These are phyloP conservation scores for Cladosporium halotolerans DNA, from an alignment of 2,329 filamentous ascomycete genomes.

Conservation along the genomic window DNA sequence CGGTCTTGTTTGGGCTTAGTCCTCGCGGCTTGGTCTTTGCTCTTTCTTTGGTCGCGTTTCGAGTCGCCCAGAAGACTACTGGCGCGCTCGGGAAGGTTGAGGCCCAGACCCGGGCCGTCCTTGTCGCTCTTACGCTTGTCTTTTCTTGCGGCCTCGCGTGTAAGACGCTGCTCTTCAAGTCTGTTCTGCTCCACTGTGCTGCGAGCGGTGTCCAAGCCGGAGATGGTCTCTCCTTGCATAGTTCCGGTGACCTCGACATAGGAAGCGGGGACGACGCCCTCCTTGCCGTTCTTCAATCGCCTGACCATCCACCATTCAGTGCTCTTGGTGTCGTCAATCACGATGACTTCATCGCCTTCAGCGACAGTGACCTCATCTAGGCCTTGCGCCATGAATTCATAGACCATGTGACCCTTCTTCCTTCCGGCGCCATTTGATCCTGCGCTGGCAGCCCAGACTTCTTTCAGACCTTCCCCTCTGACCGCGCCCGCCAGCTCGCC, in stretches of 20 bases:
- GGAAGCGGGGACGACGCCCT: constrained; percentile 93
- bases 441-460: constrained; percentile 76
- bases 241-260: constrained; percentile 84
- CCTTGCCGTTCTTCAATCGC: constrained; percentile 81
- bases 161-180: constrained; percentile 74
- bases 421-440: constrained; percentile 46
- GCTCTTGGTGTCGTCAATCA: constrained; percentile 84
- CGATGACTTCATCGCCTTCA: constrained; percentile 80
- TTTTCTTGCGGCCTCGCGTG: constrained; percentile 68
- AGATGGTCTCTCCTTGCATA: constrained; percentile 45
- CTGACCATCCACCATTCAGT: constrained; percentile 99
- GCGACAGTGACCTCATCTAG: constrained; percentile 93
- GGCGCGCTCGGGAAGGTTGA: constrained; percentile 68
- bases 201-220: constrained; percentile 53
- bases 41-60: constrained; percentile 60
- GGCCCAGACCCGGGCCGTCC: constrained; percentile 60
- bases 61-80: constrained; percentile 62
- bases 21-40: constrained; percentile 62
- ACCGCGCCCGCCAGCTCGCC: constrained; percentile 84
- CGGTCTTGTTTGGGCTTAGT: constrained; percentile 77
- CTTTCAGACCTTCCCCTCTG: constrained; percentile 73
- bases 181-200: constrained; percentile 72
- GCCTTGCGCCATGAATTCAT: constrained; percentile 94
- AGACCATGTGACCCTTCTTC: constrained; percentile 80
- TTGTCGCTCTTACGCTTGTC: constrained; percentile 44